Conservation (phyloP, 2,329 filamentous ascomycete genomes). For the Aspergillus neoniger region DNA sequence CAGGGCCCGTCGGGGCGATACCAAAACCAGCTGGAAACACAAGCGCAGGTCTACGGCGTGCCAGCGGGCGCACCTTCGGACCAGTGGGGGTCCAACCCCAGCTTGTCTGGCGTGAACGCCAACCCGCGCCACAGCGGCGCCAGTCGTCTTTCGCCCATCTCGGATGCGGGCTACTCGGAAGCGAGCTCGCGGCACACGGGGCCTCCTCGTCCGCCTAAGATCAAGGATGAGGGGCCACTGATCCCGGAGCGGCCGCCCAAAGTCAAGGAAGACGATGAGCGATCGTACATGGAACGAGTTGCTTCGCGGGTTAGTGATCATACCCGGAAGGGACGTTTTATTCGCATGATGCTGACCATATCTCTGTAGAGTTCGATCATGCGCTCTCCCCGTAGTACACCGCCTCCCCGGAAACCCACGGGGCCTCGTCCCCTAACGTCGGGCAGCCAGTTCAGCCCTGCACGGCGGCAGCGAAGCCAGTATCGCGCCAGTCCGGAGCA, state of each 20-base stretch:
- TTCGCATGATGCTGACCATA: slow-evolving; percentile 5
- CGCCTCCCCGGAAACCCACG: slow-evolving; percentile 48
- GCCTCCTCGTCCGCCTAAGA: slow-evolving; percentile 55
- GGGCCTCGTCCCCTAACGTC: slow-evolving; percentile 50
- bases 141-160: slow-evolving; percentile 49
- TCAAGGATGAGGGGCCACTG: slow-evolving; percentile 60
- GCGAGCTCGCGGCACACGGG: slow-evolving; percentile 40
- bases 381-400: slow-evolving; percentile 33
- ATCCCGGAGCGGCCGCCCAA: slow-evolving; percentile 55
- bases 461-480: slow-evolving; percentile 38
- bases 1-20: slow-evolving; percentile 63
- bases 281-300: slow-evolving; percentile 45
- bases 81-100: slow-evolving; percentile 49
- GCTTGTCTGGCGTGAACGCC: slow-evolving; percentile 36
- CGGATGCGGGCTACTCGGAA: slow-evolving; percentile 50
- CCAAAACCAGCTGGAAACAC: slow-evolving; percentile 61
- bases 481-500: slow-evolving; percentile 46
- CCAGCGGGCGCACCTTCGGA: slow-evolving; percentile 37
- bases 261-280: slow-evolving; percentile 37
- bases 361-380: slow-evolving; percentile 33
- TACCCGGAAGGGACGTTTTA: not conserved
- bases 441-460: slow-evolving; percentile 38
- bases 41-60: slow-evolving; percentile 56
- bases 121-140: slow-evolving; percentile 40
- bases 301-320: slow-evolving; percentile 39